Evolutionary conservation across 768 basidiomycete species (phyloP).

Genomic region (Daedalea quercina): DNA sequence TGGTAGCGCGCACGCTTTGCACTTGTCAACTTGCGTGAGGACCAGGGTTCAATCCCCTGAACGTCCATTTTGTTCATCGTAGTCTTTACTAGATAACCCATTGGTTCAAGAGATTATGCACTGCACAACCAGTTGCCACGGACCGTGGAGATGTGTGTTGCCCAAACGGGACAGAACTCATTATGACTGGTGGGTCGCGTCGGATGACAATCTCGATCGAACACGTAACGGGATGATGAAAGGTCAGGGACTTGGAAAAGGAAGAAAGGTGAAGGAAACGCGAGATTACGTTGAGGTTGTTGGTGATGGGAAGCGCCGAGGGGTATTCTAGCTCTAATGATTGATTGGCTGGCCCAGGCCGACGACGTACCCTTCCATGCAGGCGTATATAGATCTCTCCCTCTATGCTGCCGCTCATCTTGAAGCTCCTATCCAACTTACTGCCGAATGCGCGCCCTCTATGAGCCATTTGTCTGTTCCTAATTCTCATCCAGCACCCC

Average conservation of each 20-base stretch:
- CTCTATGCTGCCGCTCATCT: neutral
- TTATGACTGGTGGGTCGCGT: no score
- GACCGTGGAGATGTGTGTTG: no score
- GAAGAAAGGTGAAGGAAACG: neutral
- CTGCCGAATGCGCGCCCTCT: neutral
- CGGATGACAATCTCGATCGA: neutral
- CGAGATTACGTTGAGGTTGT: neutral
- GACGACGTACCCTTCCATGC: slow-evolving; percentile 8
- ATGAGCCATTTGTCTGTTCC: neutral
- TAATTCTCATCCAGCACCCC: neutral
- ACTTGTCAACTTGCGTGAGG: no score
- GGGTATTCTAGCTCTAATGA: slow-evolving; percentile 17
- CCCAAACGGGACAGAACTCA: no score
- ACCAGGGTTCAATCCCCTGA: no score
- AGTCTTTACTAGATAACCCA: no score
- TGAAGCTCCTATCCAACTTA: neutral
- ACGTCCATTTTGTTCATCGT: no score
- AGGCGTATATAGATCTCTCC: slow-evolving; percentile 1
- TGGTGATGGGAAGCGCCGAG: slow-evolving; percentile 5
- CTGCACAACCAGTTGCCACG: no score
- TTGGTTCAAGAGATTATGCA: no score
- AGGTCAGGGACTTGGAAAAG: neutral
- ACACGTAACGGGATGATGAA: neutral
- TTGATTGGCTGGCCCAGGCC: slow-evolving; percentile 19
- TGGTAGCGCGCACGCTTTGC: no score